Evolutionary conservation across 2,329 filamentous ascomycete genomes (phyloP).

Genomic region (Trichoderma oligosporum): DNA sequence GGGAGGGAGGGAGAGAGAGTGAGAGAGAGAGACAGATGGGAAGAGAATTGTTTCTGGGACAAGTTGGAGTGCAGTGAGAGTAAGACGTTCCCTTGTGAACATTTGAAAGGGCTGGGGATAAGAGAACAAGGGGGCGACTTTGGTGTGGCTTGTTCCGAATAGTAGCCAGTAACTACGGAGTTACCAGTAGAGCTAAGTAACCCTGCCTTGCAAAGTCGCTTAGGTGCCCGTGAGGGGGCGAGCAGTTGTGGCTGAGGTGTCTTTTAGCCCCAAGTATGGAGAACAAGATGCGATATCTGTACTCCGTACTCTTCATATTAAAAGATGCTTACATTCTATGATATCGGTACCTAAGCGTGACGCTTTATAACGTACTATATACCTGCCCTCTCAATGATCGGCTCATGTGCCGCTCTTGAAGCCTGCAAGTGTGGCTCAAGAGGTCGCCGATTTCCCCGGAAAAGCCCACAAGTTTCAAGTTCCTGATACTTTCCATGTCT

Average conservation of each 20-base stretch:
- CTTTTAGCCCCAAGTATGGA: too few relatives aligned
- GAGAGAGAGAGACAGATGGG: neutral
- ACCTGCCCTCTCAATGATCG: too few relatives aligned
- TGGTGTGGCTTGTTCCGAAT: constrained; percentile 4
- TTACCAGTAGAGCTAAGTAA: too few relatives aligned
- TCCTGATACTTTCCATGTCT: too few relatives aligned
- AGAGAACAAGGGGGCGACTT: neutral
- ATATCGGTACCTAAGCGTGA: too few relatives aligned
- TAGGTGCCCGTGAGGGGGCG: neutral
- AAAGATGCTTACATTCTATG: too few relatives aligned
- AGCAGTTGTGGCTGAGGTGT: neutral
- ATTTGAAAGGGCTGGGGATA: constrained; percentile 1
- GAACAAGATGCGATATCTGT: neutral
- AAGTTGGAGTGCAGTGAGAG: neutral
- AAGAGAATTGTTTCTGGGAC: neutral
- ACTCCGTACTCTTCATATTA: too few relatives aligned
- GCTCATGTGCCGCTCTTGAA: too few relatives aligned
- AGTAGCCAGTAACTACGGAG: too few relatives aligned
- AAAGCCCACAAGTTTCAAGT: neutral
- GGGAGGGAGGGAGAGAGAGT: too few relatives aligned
- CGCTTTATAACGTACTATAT: too few relatives aligned
- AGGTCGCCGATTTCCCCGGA: neutral
- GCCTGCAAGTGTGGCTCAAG: neutral
- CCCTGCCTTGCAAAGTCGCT: too few relatives aligned
- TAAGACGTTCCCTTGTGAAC: constrained; percentile 12